A percentile compares a stretch with the other conserved stretches of the same genome.
phyloP scores from a whole-genome alignment of 805 yeast species.

The Candida ipomoeae region DNA sequence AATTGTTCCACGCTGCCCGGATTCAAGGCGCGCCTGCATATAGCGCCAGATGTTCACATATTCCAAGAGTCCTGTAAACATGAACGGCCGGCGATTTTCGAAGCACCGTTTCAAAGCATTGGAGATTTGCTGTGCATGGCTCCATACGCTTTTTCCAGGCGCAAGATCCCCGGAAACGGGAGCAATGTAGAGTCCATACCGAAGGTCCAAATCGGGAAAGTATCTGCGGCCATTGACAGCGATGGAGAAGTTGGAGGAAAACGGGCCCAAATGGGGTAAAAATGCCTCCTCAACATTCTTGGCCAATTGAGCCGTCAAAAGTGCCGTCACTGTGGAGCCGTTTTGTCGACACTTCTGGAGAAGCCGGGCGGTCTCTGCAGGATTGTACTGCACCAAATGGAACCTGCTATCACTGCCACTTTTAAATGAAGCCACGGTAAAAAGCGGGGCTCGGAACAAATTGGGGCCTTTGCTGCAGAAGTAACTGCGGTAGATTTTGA shows the following conservation, averaged over 20 bases:
- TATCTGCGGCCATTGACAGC: conserved; percentile 13
- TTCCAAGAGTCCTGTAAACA: conserved; percentile 6
- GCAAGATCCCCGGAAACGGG: not conserved
- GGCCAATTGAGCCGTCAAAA: conserved; percentile 6
- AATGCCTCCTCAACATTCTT: conserved; percentile 5
- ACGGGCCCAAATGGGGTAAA: conserved; percentile 1
- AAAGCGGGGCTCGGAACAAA: conserved; percentile 7
- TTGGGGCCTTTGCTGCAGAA: conserved; percentile 6
- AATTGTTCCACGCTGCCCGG: conserved; percentile 6
- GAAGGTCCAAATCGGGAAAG: conserved; percentile 7
- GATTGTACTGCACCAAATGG: conserved; percentile 3
- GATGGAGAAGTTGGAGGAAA: conserved; percentile 8
- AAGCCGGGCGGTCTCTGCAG: conserved; percentile 3
- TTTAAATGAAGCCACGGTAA: conserved; percentile 7
- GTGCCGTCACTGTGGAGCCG: conserved; percentile 11
- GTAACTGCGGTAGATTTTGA: conserved; percentile 1
- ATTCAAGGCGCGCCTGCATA: not conserved
- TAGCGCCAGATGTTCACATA: conserved; percentile 10
- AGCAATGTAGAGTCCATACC: conserved; percentile 13
- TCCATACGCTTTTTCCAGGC: conserved; percentile 1
- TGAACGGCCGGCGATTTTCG: conserved; percentile 5
- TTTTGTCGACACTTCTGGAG: conserved; percentile 5
- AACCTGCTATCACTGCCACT: conserved; percentile 6
- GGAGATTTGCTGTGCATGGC: not conserved
- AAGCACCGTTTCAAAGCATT: conserved; percentile 2